These are phyloP conservation scores for Ganoderma lingzhi DNA, from an alignment of 1,284 basidiomycete genomes.

Conservation along the genomic window DNA sequence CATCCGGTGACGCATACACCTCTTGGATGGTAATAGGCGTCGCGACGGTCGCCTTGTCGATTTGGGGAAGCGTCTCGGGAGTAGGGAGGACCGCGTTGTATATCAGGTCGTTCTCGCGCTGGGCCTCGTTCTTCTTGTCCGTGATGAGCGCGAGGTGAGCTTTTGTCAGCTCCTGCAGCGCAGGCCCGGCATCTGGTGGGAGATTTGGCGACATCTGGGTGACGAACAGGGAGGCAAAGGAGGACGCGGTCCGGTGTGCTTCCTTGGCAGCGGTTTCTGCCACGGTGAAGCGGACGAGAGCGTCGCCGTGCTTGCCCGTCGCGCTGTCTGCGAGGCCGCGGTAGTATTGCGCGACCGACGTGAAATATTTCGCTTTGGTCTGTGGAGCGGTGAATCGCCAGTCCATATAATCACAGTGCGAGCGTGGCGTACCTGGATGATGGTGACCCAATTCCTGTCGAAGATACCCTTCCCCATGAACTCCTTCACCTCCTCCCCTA, in stretches of 20 bases:
- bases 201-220: conserved; percentile 82
- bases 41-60: conserved; percentile 43
- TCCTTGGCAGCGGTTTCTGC: conserved; percentile 90
- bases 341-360: conserved; percentile 89
- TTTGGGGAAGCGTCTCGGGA: conserved; percentile 77
- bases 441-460: conserved; percentile 92
- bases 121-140: conserved; percentile 81
- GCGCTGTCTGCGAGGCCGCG: conserved; percentile 83
- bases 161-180: conserved; percentile 86
- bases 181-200: conserved; percentile 86
- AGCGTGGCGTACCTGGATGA: conserved; percentile 71
- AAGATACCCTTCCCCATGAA: conserved; percentile 96
- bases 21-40: conserved; percentile 69
- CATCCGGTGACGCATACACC: conserved; percentile 90
- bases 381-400: conserved; percentile 41
- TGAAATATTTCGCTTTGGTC: conserved; percentile 93
- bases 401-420: neutral
- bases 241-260: conserved; percentile 72
- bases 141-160: conserved; percentile 81
- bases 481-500: conserved; percentile 93
- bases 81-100: conserved; percentile 95
- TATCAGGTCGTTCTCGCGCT: conserved; percentile 96
- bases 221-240: conserved; percentile 80
- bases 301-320: conserved; percentile 85
- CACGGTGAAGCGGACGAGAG: conserved; percentile 82